Conservation (phyloP, 139 green algal genomes). For the Chara braunii region DNA sequence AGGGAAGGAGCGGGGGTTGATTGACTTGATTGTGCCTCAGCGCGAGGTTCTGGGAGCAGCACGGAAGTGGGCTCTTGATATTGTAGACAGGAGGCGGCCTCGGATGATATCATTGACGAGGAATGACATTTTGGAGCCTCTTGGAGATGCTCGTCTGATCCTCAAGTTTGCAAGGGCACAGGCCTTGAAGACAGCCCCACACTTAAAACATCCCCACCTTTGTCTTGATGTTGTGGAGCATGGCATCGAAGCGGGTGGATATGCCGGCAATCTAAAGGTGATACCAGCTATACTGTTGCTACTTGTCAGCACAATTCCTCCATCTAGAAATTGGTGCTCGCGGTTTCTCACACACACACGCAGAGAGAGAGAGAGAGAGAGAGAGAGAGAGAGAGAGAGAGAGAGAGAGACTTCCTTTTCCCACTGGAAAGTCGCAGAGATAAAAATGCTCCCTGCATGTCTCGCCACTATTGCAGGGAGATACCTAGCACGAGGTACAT, state of each 20-base stretch:
- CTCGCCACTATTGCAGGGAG: too few relatives aligned
- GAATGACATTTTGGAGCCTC: constrained; percentile 65
- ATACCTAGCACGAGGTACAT: too few relatives aligned
- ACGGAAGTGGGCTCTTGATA: constrained; percentile 61
- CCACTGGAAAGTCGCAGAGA: too few relatives aligned
- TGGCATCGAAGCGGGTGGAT: constrained; percentile 71
- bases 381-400: too few relatives aligned
- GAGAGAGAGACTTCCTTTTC: too few relatives aligned
- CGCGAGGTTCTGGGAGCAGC: constrained; percentile 58
- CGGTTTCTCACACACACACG: too few relatives aligned
- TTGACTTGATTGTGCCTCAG: constrained; percentile 71
- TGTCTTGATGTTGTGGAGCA: constrained; percentile 83
- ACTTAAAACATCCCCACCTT: constrained; percentile 75
- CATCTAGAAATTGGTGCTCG: too few relatives aligned
- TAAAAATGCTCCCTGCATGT: too few relatives aligned
- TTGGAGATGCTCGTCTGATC: constrained; percentile 65
- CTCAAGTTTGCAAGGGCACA: constrained; percentile 70
- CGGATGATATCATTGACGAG: constrained; percentile 45
- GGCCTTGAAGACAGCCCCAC: constrained; percentile 37
- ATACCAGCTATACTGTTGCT: too few relatives aligned
- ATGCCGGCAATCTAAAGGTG: constrained; percentile 63
- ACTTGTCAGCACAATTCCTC: too few relatives aligned
- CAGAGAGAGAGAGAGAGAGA: too few relatives aligned
- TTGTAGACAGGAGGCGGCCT: constrained; percentile 56
- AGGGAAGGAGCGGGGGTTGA: constrained; percentile 69